Base-by-base conservation (phyloP, 1,284 basidiomycete species). In the Ceratobasidium theobromae region DNA sequence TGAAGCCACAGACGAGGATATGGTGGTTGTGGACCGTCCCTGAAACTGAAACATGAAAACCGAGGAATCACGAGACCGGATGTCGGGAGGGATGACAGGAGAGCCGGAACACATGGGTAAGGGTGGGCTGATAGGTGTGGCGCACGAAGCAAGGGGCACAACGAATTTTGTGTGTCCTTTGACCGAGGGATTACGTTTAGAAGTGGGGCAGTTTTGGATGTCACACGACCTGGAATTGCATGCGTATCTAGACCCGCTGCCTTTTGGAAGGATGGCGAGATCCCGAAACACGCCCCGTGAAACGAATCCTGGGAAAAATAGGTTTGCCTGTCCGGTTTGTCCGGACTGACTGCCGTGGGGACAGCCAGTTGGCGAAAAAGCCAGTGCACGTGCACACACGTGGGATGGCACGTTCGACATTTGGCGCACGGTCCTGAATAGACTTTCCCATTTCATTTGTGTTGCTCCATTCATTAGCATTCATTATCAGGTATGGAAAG, bases 1-100 rank as follows among this genome's bases (percentile, higher is more conserved):
- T 32, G 58, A 41, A 75, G 75, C 21, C 75, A 77, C 68, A 35
- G 76, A 77, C 67, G 76, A 76, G 25, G 76, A 76, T 65, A 75
- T 75, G 16, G 76, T 77, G 0, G 66, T 77, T 43, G 69, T 77
- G 48, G 76, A 73, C 69, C 69, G 71, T 18, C 76, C 76, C 58
- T 64, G 48, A 52, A 40, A 23, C 9, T 12, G 9, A 21, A 12
- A 25, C 23, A 40, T 27, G 33, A 4, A 27, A 46, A 35, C 23
- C 30, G 18, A 21, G 33, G 12, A 23, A 11, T 11, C 8, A 8
- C 9, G 18, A 45, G n/a, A 21, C 18, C 18, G n/a, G 53, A 55
- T 6, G 21, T 11, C 8, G 38, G 38, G 25, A 27, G 21, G 21
- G 33, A 35, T 23, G 14, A 27, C 21, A 21, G 53, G 18, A 33